Percentiles rank a stretch among this genome's conserved stretches.
Conservation (phyloP, 75 land plant genomes). For the Picea sitchensis region DNA sequence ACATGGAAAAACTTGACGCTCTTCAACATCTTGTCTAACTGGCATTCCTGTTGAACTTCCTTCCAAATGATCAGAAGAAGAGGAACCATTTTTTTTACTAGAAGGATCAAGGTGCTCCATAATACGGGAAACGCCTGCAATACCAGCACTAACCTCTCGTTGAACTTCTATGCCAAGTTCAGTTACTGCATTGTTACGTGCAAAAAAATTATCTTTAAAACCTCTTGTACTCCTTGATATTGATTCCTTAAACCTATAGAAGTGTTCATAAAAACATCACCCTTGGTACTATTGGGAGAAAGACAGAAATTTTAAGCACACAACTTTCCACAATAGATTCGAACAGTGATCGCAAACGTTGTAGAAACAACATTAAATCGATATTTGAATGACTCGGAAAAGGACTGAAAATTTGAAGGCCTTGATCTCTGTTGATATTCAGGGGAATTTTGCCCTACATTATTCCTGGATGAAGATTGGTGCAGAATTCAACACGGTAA, state of each 20-base stretch:
- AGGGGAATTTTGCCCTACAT: conserved; percentile 30
- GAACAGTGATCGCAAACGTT: not conserved
- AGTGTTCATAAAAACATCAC: not conserved
- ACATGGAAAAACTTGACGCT: conserved; percentile 6
- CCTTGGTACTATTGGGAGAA: not conserved
- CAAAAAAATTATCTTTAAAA: conserved; percentile 77
- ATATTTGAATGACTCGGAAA: conserved; percentile 86
- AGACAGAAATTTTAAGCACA: not conserved
- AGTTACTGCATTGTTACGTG: conserved; percentile 47
- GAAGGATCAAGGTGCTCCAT: conserved; percentile 45
- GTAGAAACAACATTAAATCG: conserved; percentile 67
- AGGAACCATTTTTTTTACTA: conserved; percentile 19
- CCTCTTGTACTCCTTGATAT: conserved; percentile 84
- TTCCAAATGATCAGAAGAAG: conserved; percentile 10
- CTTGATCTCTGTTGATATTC: conserved; percentile 50
- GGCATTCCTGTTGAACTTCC: conserved; percentile 17
- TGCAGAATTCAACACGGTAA: no score
- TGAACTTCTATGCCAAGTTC: conserved; percentile 46
- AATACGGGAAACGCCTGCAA: conserved; percentile 49
- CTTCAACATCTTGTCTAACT: conserved; percentile 6
- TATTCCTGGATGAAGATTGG: conserved; percentile 12
- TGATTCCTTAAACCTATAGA: conserved; percentile 80
- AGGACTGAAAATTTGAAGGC: conserved; percentile 81
- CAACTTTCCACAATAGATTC: not conserved
- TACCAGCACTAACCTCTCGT: conserved; percentile 60